Percentiles rank a stretch among this genome's conserved stretches.
phyloP scores from a whole-genome alignment of 179 eudicot species.

The Patellifolia procumbens region DNA sequence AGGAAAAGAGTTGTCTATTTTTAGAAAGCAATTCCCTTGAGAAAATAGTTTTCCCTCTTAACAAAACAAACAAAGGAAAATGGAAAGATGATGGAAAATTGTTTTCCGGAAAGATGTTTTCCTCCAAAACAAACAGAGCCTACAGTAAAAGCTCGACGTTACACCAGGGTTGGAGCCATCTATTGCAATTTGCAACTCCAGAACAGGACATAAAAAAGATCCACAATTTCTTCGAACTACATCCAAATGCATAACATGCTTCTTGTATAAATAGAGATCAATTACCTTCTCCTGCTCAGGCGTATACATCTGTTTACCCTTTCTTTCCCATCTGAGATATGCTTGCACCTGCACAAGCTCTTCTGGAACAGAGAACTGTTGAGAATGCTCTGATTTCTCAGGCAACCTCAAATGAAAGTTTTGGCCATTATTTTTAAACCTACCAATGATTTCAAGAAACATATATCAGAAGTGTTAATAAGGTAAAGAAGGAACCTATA shows the following conservation, averaged over 20 bases:
- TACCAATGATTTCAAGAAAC: conserved; percentile 21
- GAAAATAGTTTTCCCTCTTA: too few species aligned
- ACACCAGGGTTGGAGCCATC: not conserved
- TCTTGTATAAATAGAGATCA: not conserved
- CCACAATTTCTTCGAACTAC: not conserved
- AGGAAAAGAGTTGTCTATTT: too few species aligned
- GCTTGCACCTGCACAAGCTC: conserved; percentile 97
- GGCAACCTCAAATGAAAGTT: conserved; percentile 77
- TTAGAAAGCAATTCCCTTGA: too few species aligned
- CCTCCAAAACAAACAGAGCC: too few species aligned
- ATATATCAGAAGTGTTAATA: not conserved
- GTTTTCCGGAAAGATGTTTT: too few species aligned
- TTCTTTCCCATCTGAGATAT: conserved; percentile 90
- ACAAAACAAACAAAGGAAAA: too few species aligned
- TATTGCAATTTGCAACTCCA: too few species aligned
- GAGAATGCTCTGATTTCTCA: conserved; percentile 32
- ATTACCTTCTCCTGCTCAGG: conserved; percentile 84
- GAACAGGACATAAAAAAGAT: not conserved
- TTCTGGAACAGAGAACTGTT: conserved; percentile 75
- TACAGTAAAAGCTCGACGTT: not conserved
- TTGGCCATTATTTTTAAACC: conserved; percentile 86
- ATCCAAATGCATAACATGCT: not conserved
- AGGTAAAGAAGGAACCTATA: conserved; percentile 7
- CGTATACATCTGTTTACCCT: conserved; percentile 82
- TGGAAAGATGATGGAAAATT: too few species aligned